A percentile compares a stretch with the other conserved stretches of the same genome.
These are phyloP conservation scores for Amanita jacksonii DNA, from an alignment of 768 basidiomycete genomes.

Conservation along the genomic window DNA sequence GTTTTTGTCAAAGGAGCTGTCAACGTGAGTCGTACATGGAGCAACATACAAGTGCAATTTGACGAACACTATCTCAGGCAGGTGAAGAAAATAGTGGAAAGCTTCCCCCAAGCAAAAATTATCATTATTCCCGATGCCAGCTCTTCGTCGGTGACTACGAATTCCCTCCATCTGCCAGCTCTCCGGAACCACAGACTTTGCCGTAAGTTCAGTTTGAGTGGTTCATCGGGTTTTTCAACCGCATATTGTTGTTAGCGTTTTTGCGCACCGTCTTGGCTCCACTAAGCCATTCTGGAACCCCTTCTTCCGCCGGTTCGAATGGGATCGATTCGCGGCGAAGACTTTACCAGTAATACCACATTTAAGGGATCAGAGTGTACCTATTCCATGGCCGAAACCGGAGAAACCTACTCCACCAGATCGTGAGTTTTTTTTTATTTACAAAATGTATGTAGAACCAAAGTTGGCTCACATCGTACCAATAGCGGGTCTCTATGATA, in stretches of 20 bases:
- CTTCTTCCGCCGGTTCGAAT: slow-evolving; percentile 46
- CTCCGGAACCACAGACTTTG: slow-evolving; percentile 26
- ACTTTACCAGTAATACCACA: slow-evolving; percentile 51
- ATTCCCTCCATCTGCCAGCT: slow-evolving; percentile 36
- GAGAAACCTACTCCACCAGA: slow-evolving; percentile 31
- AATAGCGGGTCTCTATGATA: slow-evolving; percentile 56
- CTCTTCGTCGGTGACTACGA: slow-evolving; percentile 63
- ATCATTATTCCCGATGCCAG: slow-evolving; percentile 76
- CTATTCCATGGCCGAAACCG: slow-evolving; percentile 64
- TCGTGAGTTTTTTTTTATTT: slow-evolving; percentile 32
- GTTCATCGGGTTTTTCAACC: neutral
- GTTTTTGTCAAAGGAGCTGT: slow-evolving; percentile 43
- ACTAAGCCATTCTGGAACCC: slow-evolving; percentile 52
- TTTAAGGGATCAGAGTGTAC: slow-evolving; percentile 28
- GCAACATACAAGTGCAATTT: neutral
- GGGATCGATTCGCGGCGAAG: slow-evolving; percentile 62
- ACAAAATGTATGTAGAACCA: neutral
- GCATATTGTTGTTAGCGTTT: slow-evolving; percentile 41
- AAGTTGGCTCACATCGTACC: slow-evolving; percentile 1
- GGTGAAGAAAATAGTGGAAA: slow-evolving; percentile 20
- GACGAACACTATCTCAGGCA: slow-evolving; percentile 7
- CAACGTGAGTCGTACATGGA: slow-evolving; percentile 19
- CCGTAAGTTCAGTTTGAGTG: slow-evolving; percentile 31
- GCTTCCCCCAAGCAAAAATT: slow-evolving; percentile 33
- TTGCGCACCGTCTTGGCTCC: slow-evolving; percentile 62